Evolutionary conservation across 225 moss, liverwort and hornwort species (phyloP), one percentile per base, ranked within the genome.

Genomic region (Neckera pumila): DNA sequence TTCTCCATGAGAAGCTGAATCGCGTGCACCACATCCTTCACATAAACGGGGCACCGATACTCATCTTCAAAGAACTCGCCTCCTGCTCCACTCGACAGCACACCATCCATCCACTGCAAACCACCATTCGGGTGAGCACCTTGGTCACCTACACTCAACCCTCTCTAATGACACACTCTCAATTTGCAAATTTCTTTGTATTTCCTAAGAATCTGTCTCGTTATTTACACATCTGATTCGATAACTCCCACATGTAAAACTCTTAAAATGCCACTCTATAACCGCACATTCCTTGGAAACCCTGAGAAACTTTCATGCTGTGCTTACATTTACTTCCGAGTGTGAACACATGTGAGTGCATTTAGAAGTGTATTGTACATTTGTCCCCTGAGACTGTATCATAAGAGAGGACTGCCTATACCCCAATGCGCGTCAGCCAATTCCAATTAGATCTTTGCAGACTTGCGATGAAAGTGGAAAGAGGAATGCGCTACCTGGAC

Each of bases 71-170:
- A 97, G 72, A 98, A 98, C 14, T 96, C 94, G 12, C 93, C 93
- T 83, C 92, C 91, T 63, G 82, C 82, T 86, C 88, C 96, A 81
- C 93, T 88, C 56, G 93, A 93, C 54, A 98, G 95, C 78, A 92
- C 94, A 85, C 90, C 87, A 62, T 97, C 96, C 47, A 98, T 98
- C 97, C 98, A 97, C 97, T 98, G 95, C 92, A 93, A 47, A 84
- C 30, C 69, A 84, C 6, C 54, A 31, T 28, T 67, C 36, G 79
- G 16, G 42, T 85, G 60, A 90, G 53, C 90, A 76, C 3, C 78
- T 38, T 6, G 0, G 75, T 49, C 85, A 57, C 42, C 58, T 23
- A 30, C 40, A 70, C 31, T 71, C 71, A 71, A 43, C 58, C 33
- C 72, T 58, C 58, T 57, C 33, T 33, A 84, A 34, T 43, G 61